phyloP scores from a whole-genome alignment of 2,329 filamentous ascomycete genomes.

The Fusarium dlaminii region DNA sequence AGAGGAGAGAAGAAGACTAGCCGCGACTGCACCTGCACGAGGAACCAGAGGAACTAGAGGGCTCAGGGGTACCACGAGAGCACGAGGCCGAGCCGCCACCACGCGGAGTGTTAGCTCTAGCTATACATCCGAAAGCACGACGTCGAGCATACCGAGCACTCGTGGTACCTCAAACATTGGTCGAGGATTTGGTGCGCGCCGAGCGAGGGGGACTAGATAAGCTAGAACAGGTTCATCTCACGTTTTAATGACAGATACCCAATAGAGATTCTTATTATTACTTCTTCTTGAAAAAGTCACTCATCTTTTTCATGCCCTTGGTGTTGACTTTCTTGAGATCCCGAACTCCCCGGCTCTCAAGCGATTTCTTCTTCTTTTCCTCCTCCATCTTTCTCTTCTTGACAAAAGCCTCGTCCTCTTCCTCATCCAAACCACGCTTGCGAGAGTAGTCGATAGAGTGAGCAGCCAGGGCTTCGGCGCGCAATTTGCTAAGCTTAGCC shows the following conservation, averaged over 20 bases:
- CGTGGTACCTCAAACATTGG: constrained; percentile 50
- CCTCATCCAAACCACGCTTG: constrained; percentile 74
- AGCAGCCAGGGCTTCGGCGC: constrained; percentile 75
- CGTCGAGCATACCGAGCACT: constrained; percentile 42
- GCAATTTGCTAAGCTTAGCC: constrained; percentile 70
- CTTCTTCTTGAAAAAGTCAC: constrained; percentile 87
- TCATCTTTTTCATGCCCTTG: constrained; percentile 96
- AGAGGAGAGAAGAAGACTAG: constrained; percentile 52
- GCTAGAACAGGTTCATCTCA: constrained; percentile 2
- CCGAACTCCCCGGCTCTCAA: constrained; percentile 78
- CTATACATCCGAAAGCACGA: constrained; percentile 42
- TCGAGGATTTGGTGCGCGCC: constrained; percentile 47
- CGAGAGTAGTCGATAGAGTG: constrained; percentile 77
- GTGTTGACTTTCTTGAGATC: constrained; percentile 91
- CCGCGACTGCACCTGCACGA: constrained; percentile 42
- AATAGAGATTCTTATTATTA: constrained; percentile 35
- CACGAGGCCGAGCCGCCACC: constrained; percentile 42
- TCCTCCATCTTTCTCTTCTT: constrained; percentile 90
- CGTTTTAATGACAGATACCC: constrained; percentile 45
- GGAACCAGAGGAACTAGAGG: constrained; percentile 49
- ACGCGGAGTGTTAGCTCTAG: constrained; percentile 43
- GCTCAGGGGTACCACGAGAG: constrained; percentile 44
- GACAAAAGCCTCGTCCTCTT: constrained; percentile 69
- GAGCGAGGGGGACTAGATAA: constrained; percentile 47
- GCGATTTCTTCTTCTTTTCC: constrained; percentile 83